phyloP scores from a whole-genome alignment of 306 rosid species.

The apple (Malus domestica) region DNA sequence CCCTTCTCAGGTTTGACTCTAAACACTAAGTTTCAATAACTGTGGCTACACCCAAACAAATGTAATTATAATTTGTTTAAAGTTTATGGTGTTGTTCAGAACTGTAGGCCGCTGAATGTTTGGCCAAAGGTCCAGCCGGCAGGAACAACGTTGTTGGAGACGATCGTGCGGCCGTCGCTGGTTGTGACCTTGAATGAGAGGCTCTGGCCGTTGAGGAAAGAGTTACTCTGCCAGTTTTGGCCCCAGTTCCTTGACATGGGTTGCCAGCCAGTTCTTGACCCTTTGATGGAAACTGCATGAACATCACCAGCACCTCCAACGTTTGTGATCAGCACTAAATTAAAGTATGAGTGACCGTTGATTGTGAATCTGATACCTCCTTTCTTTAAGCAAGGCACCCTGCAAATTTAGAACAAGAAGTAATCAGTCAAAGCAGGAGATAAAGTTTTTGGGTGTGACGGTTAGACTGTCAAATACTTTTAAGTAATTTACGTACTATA shows the following conservation, averaged over 20 bases:
- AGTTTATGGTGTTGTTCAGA: conserved; percentile 1
- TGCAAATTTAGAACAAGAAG: background rate
- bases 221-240: conserved; percentile 80
- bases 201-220: conserved; percentile 55
- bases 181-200: conserved; percentile 63
- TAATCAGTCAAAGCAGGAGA: background rate
- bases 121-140: conserved; percentile 70
- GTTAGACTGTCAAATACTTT: no score
- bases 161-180: conserved; percentile 51
- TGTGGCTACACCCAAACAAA: background rate
- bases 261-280: conserved; percentile 64
- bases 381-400: conserved; percentile 64
- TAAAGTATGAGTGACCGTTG: conserved; percentile 73
- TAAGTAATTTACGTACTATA: no score
- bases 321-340: conserved; percentile 61
- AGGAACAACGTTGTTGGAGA: conserved; percentile 48
- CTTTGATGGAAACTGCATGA: conserved; percentile 60
- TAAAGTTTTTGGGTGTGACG: background rate
- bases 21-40: background rate
- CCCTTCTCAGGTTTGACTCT: conserved; percentile 14
- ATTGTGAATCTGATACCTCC: conserved; percentile 83
- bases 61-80: background rate
- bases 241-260: conserved; percentile 84
- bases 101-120: conserved; percentile 53
- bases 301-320: conserved; percentile 87